These are phyloP conservation scores for Salvia miltiorrhiza DNA, from an alignment of 257 asterid genomes.

Conservation along the genomic window DNA sequence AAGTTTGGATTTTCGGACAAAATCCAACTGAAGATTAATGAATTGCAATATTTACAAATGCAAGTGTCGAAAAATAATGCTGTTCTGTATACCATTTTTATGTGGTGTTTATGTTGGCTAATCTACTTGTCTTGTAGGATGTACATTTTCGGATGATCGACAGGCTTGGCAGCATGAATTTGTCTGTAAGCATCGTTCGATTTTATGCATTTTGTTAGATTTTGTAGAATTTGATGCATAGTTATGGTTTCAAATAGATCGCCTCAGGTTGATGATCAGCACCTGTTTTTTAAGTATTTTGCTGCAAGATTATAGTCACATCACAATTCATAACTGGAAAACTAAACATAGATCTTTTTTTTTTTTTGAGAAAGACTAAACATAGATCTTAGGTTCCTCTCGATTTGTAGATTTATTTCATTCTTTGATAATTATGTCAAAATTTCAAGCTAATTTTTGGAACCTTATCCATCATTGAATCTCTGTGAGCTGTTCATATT, in stretches of 20 bases:
- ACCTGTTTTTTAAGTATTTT: background rate
- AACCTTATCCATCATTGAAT: no score
- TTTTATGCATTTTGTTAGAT: background rate
- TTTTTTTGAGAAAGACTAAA: no score
- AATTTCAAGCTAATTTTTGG: no score
- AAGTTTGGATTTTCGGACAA: background rate
- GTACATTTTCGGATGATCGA: background rate
- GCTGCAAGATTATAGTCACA: background rate
- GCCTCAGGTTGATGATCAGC: background rate
- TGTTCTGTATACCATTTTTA: background rate
- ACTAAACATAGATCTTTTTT: background rate
- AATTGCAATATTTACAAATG: background rate
- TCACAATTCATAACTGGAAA: background rate
- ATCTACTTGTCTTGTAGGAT: slow-evolving; percentile 10
- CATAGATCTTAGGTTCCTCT: background rate
- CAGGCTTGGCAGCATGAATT: background rate
- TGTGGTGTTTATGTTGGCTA: slow-evolving; percentile 5
- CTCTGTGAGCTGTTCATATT: no score
- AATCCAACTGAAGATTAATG: background rate
- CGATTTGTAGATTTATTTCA: background rate
- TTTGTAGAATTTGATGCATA: background rate
- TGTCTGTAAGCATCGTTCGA: background rate
- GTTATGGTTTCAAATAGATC: background rate
- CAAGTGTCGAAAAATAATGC: background rate
- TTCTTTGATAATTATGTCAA: background rate